Conservation (phyloP, 2,329 filamentous ascomycete species). For the Dactylella cylindrospora region DNA sequence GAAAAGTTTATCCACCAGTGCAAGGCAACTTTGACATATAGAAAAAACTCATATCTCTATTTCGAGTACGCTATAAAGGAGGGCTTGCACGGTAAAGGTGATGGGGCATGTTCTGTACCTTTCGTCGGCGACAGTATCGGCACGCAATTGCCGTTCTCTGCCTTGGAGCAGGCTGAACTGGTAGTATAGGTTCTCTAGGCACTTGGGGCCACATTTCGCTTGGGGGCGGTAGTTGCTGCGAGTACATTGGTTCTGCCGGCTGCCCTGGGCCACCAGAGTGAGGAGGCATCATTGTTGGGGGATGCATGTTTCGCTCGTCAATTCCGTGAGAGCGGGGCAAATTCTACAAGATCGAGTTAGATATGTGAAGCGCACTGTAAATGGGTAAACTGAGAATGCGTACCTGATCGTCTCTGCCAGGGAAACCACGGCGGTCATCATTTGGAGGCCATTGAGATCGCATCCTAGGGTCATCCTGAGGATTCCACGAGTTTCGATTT, state of each 20-base stretch:
- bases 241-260: constrained; percentile 32
- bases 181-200: constrained; percentile 34
- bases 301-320: constrained; percentile 39
- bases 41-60: too few relatives aligned
- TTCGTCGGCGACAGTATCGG: constrained; percentile 62
- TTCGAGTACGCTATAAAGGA: neutral
- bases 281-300: constrained; percentile 34
- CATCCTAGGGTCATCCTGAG: constrained; percentile 39
- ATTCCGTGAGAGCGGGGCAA: constrained; percentile 3
- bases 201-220: constrained; percentile 43
- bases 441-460: constrained; percentile 28
- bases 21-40: too few relatives aligned
- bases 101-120: constrained; percentile 53
- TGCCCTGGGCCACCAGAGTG: constrained; percentile 33
- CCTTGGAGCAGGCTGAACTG: constrained; percentile 56
- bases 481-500: constrained; percentile 40
- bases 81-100: neutral
- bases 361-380: neutral
- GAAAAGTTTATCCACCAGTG: too few relatives aligned
- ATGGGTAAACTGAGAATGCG: neutral
- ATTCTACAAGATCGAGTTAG: neutral
- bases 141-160: constrained; percentile 65
- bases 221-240: constrained; percentile 31
- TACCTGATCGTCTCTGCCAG: constrained; percentile 33
- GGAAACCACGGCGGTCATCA: constrained; percentile 24